Conservation (phyloP, 495 filamentous ascomycete species). For the Aspergillus ostianus region DNA sequence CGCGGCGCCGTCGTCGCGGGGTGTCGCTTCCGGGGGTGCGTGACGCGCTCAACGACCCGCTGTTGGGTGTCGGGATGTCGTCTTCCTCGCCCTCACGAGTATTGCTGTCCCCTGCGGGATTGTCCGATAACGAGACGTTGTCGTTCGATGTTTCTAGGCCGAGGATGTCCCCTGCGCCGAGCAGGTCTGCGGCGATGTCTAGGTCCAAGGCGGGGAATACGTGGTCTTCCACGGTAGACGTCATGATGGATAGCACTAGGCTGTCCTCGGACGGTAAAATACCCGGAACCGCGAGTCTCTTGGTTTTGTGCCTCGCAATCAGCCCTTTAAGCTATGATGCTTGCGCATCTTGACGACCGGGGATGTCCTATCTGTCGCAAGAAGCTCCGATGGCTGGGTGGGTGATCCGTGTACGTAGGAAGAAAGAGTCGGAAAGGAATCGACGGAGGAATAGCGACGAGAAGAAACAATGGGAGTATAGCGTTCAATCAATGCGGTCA, state of each 20-base stretch:
- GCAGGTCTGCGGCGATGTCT: conserved; percentile 3
- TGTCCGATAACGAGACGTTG: conserved; percentile 1
- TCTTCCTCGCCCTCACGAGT: conserved; percentile 5
- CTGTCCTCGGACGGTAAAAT: not conserved
- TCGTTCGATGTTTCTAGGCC: conserved; percentile 5
- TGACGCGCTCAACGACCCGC: conserved; percentile 10
- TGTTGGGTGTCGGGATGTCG: conserved; percentile 22
- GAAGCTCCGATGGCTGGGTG: not conserved
- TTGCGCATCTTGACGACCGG: conserved; percentile 11
- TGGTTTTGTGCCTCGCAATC: conserved; percentile 6
- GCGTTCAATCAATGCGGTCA: no score
- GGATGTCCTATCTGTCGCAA: not conserved
- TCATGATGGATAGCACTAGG: conserved; percentile 2
- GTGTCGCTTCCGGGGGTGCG: conserved; percentile 14
- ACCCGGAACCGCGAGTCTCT: no score
- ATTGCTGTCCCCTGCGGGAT: not conserved
- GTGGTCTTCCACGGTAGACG: conserved; percentile 10
- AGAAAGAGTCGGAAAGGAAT: not conserved
- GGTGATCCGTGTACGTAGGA: not conserved
- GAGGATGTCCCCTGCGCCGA: not conserved
- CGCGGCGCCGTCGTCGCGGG: conserved; percentile 22
- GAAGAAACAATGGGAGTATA: not conserved
- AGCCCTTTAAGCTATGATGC: conserved; percentile 8
- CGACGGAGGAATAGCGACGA: not conserved
- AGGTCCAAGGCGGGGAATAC: conserved; percentile 9